Conservation (phyloP, 1,284 basidiomycete species). For the Rhodotorula mucilaginosa region DNA sequence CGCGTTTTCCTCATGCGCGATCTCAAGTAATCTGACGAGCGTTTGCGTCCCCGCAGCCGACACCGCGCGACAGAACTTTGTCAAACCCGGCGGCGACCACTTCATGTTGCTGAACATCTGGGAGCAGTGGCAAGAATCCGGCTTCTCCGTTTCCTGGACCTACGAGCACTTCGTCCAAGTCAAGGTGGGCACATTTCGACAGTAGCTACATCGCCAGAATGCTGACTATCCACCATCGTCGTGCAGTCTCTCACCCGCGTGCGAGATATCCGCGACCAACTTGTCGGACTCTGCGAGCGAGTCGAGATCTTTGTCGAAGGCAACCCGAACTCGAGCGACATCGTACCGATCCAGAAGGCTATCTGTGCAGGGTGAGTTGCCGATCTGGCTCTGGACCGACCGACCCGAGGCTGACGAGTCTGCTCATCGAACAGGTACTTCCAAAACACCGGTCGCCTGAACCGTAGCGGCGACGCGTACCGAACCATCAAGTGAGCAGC, state of each 20-base stretch:
- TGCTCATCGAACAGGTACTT: constrained; percentile 28
- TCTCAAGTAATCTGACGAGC: not conserved
- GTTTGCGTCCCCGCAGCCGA: constrained; percentile 71
- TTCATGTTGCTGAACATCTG: constrained; percentile 96
- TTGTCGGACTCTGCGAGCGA: constrained; percentile 90
- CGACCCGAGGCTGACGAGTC: not conserved
- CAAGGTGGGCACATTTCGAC: constrained; percentile 55
- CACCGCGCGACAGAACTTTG: constrained; percentile 93
- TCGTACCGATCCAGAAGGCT: constrained; percentile 89
- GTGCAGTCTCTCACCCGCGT: constrained; percentile 74
- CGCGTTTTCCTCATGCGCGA: too few species aligned
- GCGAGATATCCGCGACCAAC: constrained; percentile 90
- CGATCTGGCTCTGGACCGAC: constrained; percentile 47
- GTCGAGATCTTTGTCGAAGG: constrained; percentile 87
- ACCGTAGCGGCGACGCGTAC: constrained; percentile 46
- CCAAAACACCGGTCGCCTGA: constrained; percentile 45
- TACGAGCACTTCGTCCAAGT: constrained; percentile 91
- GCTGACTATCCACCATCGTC: not conserved
- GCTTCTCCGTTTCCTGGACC: constrained; percentile 73
- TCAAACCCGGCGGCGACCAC: constrained; percentile 93
- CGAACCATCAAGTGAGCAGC: constrained; percentile 41
- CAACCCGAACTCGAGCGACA: constrained; percentile 86
- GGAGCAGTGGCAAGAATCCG: constrained; percentile 97
- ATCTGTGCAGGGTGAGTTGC: constrained; percentile 75
- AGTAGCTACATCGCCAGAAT: too few species aligned